Conservation (phyloP, 345 rosid genomes). For the Citrus medica region DNA sequence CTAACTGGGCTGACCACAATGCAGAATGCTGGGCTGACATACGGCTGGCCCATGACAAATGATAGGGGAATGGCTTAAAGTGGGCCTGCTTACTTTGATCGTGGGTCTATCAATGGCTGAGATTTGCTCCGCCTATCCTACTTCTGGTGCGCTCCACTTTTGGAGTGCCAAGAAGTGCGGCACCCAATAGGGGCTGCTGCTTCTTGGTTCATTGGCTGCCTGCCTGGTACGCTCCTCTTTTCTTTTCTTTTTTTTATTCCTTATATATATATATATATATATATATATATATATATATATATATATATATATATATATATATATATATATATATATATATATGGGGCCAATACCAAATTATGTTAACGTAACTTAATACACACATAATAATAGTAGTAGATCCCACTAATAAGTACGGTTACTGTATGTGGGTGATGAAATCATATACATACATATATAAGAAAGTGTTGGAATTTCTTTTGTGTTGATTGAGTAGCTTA, state of each 20-base stretch:
- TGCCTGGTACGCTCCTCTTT: constrained; percentile 32
- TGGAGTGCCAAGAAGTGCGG: constrained; percentile 61
- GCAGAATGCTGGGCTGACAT: constrained; percentile 42
- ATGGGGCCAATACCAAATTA: too few species aligned
- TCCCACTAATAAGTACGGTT: fast-evolving
- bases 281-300: too few species aligned
- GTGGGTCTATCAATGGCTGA: constrained; percentile 58
- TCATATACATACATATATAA: too few species aligned
- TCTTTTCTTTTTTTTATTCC: too few species aligned
- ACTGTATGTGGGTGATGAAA: too few species aligned
- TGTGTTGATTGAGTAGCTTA: too few species aligned
- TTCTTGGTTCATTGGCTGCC: constrained; percentile 57
- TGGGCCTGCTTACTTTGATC: constrained; percentile 33
- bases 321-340: too few species aligned
- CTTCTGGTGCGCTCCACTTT: constrained; percentile 54
- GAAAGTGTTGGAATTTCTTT: too few species aligned
- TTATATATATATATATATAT: too few species aligned
- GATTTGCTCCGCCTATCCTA: constrained; percentile 59
- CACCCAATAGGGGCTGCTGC: constrained; percentile 46
- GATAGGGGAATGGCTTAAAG: constrained; percentile 49
- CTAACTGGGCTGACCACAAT: constrained; percentile 48
- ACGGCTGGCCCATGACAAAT: constrained; percentile 50
- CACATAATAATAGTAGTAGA: fast-evolving
- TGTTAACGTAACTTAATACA: too few species aligned
- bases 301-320: too few species aligned